Conservation (phyloP, 176 grass and related monocot species). For the Elymus sibiricus region DNA sequence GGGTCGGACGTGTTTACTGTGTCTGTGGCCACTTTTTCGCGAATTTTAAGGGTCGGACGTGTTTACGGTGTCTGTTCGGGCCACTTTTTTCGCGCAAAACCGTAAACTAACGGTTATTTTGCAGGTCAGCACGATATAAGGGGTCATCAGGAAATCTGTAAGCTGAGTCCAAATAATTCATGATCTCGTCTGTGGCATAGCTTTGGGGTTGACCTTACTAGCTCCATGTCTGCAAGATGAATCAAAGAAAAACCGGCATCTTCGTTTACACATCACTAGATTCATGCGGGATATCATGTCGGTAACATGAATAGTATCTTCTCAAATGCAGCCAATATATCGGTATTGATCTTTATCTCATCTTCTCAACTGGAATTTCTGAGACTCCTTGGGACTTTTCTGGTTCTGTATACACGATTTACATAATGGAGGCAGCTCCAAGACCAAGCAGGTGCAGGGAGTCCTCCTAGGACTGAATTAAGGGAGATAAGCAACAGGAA, state of each 20-base stretch:
- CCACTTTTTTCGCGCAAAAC: too few relatives aligned
- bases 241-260: neutral
- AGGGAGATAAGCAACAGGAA: conserved; percentile 15
- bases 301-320: too few relatives aligned
- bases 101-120: too few relatives aligned
- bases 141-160: neutral
- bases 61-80: too few relatives aligned
- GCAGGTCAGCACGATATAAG: too few relatives aligned
- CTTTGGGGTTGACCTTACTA: conserved; percentile 35
- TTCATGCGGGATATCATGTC: conserved; percentile 30
- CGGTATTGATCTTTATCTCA: conserved; percentile 71
- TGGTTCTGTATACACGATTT: conserved; percentile 64
- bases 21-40: too few relatives aligned
- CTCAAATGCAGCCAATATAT: too few relatives aligned
- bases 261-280: neutral
- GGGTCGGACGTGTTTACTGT: too few relatives aligned
- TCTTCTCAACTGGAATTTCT: conserved; percentile 37
- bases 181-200: conserved; percentile 27
- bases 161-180: conserved; percentile 35
- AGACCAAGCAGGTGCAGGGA: conserved; percentile 40
- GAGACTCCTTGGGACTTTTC: conserved; percentile 34
- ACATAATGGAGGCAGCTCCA: conserved; percentile 48
- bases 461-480: conserved; percentile 50
- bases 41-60: too few relatives aligned
- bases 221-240: conserved; percentile 72